Base-by-base conservation (phyloP, 148 eudicot genomes). In the Rhododendron kiyosumense region DNA sequence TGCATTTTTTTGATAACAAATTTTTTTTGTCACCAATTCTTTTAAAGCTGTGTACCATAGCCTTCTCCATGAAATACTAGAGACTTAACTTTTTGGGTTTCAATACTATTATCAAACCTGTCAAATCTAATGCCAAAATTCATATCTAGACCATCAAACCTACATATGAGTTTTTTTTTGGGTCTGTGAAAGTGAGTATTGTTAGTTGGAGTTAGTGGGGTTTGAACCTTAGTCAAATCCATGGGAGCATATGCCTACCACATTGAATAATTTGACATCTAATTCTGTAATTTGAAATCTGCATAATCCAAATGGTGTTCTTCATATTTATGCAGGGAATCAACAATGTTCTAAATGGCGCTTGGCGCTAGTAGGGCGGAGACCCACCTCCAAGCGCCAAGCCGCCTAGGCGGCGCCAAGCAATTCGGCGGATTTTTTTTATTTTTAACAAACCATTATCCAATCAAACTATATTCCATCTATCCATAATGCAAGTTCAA, bases 241-340 rank as follows among this genome's bases (percentile, higher is more conserved):
- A 54, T 54, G 61, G 20, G 22, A 54, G 61, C 22, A 17, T 24
- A 54, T 54, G 17, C 61, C 61, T 54, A 54, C 61, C 24, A 18
- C 5, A 41, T 67, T 52, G 7, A 30, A 6, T 54, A 45, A 22
- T 63, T 63, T 63, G 28, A 63, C 28, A 30, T 69, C 36, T 13
- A 69, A 28, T 69, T 28, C 34, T 0, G 2, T 28, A 20, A 28
- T 69, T 69, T 26, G 34, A 69, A 26, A 12, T 69, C 32, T 28
- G 75, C 34, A 4, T 28, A 26, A 28, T 26, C 5, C 5, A 10
- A 26, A 69, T 28, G 36, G 5, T 15, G 18, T 13, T 11, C 2
- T 54, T 13, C 20, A 30, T 46, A 48, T 80, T 74, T 26, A 69
- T 73, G 54, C 83, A 95, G 98, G 91, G 81, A 26, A n/a, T n/a